A percentile compares a stretch with the other conserved stretches of the same genome.
phyloP scores from a whole-genome alignment of 2,329 filamentous ascomycete genomes.

The Keithomyces neogunnii region DNA sequence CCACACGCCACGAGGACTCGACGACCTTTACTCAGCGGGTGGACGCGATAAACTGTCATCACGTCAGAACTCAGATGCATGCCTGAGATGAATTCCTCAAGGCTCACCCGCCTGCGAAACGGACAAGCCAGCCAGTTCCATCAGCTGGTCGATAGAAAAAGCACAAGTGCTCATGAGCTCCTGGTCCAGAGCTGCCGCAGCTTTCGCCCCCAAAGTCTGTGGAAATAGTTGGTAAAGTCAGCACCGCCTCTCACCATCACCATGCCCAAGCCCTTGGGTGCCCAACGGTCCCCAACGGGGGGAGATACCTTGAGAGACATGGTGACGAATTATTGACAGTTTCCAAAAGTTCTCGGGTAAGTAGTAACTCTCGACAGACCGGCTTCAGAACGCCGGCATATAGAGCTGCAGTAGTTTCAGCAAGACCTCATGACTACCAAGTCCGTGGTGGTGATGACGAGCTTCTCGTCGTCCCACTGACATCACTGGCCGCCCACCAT shows the following conservation, averaged over 20 bases:
- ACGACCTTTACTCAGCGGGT: conserved; percentile 63
- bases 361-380: no score
- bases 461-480: conserved; percentile 1
- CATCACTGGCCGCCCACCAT: conserved; percentile 3
- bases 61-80: not conserved
- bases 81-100: not conserved
- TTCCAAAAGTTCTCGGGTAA: no score
- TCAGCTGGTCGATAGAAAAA: conserved; percentile 92
- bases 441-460: not conserved
- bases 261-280: not conserved
- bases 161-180: conserved; percentile 85
- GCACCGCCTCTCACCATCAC: not conserved
- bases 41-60: conserved; percentile 66
- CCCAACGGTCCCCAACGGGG: not conserved
- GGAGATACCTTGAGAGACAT: not conserved
- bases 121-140: conserved; percentile 90
- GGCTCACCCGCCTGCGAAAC: conserved; percentile 76
- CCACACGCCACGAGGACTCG: conserved; percentile 85
- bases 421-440: not conserved
- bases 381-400: no score
- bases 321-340: no score
- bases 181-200: conserved; percentile 80
- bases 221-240: not conserved
- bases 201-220: conserved; percentile 79
- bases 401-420: no score